These are phyloP conservation scores for Aspergillus sp. DNA, from an alignment of 2,329 filamentous ascomycete genomes.

Conservation along the genomic window DNA sequence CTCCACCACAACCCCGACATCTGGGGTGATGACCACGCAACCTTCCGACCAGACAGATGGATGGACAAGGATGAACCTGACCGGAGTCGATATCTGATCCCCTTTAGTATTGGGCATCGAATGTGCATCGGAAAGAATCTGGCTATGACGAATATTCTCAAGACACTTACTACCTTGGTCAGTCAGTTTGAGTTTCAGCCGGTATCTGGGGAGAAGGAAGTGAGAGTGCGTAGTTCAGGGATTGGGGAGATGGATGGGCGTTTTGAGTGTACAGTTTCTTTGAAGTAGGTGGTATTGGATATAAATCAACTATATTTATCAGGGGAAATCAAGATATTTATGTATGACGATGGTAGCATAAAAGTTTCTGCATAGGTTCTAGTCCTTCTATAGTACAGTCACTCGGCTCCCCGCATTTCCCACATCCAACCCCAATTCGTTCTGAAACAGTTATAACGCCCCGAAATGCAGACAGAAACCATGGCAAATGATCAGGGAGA, in stretches of 20 bases:
- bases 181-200: slow-evolving; percentile 4
- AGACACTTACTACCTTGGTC: slow-evolving; percentile 7
- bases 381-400: too few species aligned
- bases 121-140: slow-evolving; percentile 7
- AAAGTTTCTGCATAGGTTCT: too few species aligned
- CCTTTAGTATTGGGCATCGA: slow-evolving; percentile 9
- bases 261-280: slow-evolving; percentile 1
- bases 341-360: too few species aligned
- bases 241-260: slow-evolving; percentile 6
- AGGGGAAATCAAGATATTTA: too few species aligned
- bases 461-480: too few species aligned
- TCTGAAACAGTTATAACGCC: too few species aligned
- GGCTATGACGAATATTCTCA: slow-evolving; percentile 10
- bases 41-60: slow-evolving; percentile 2
- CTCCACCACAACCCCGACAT: slow-evolving; percentile 5
- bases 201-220: neutral
- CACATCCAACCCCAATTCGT: too few species aligned
- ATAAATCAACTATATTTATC: too few species aligned
- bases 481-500: too few species aligned
- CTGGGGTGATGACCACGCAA: slow-evolving; percentile 1
- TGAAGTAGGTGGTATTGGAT: neutral
- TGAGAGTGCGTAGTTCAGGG: slow-evolving; percentile 2
- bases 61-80: neutral
- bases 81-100: slow-evolving; percentile 2
- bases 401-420: too few species aligned